Base-by-base conservation (phyloP, 108 stramenopile genomes). In the Fistulifera solaris region DNA sequence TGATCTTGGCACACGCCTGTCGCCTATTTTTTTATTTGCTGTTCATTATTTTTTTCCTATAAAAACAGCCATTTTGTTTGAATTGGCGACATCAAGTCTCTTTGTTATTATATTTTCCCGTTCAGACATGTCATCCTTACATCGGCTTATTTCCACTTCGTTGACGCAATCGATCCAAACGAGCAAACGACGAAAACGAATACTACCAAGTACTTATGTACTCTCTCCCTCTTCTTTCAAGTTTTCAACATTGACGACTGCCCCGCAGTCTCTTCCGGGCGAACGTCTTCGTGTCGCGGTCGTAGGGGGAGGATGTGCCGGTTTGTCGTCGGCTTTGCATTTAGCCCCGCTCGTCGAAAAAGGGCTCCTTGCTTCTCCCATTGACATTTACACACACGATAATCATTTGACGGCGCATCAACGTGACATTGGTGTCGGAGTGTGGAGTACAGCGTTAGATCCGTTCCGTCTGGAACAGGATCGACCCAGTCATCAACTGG, bases 371-470 rank as follows among this genome's bases (percentile, higher is more conserved):
- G 56, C 65, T 44, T 72, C 73, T 22, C 90, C 90, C 4, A 79
- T 93, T 44, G 86, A 93, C 52, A 54, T 93, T 10, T 93, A 70
- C 63, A 35, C 31, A 8, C 31, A 35, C 31, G 86, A 87, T 38
- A 56, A 58, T n/a, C 48, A 38, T 23, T 41, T 27, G 42, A 25
- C 43, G 26, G 17, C n/a, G n/a, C 13, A 31, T 11, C 70, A 75
- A 6, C 59, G 83, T 18, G 71, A 81, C 31, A 84, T 93, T 50
- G 90, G 90, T 0, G 84, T 93, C 15, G 90, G 90, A 13, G 64
- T 93, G 22, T 93, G 90, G 90, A 79, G 70, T 59, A 88, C 89
- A 22, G 89, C 83, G 10, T 53, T 86, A 64, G 56, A 68, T 56
- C 83, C 77, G 0, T 87, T 91, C 58, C 31, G 3, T 8, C 6